These are phyloP conservation scores for Filobasidium floriforme DNA, from an alignment of 768 basidiomycete genomes.

Conservation along the genomic window DNA sequence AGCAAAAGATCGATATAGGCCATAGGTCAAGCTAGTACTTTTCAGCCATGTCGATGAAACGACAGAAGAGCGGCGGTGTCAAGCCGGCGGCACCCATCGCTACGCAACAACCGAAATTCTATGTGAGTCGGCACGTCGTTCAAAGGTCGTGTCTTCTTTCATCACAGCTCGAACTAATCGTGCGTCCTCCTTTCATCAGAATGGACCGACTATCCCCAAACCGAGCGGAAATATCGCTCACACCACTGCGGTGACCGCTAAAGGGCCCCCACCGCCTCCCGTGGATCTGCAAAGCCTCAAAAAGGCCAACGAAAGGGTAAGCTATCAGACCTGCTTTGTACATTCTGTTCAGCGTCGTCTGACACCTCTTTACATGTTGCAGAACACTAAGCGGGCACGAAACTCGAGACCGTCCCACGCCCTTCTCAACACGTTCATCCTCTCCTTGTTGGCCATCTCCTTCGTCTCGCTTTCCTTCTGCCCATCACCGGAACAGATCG, in stretches of 20 bases:
- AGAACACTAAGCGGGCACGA: neutral
- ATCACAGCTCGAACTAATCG: neutral
- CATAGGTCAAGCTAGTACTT: too few species aligned
- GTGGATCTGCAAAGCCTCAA: neutral
- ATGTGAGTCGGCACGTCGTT: neutral
- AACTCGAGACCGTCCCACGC: neutral
- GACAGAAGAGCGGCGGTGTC: constrained; percentile 3
- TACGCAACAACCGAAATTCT: constrained; percentile 1
- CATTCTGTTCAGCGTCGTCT: neutral
- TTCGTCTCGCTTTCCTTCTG: constrained; percentile 16
- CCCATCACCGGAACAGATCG: constrained; percentile 10
- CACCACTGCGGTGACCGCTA: neutral
- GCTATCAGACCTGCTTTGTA: neutral
- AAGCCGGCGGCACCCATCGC: neutral
- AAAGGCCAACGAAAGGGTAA: neutral
- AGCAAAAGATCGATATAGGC: too few species aligned
- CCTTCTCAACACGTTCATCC: constrained; percentile 14
- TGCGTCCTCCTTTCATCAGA: neutral
- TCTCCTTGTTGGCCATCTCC: constrained; percentile 3
- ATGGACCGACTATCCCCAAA: neutral
- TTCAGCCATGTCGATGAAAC: neutral
- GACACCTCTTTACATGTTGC: neutral
- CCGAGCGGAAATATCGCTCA: neutral
- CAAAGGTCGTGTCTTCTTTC: neutral
- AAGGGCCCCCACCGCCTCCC: neutral